phyloP scores from a whole-genome alignment of 2,329 filamentous ascomycete species.

The Aspergillus hiratsukae region DNA sequence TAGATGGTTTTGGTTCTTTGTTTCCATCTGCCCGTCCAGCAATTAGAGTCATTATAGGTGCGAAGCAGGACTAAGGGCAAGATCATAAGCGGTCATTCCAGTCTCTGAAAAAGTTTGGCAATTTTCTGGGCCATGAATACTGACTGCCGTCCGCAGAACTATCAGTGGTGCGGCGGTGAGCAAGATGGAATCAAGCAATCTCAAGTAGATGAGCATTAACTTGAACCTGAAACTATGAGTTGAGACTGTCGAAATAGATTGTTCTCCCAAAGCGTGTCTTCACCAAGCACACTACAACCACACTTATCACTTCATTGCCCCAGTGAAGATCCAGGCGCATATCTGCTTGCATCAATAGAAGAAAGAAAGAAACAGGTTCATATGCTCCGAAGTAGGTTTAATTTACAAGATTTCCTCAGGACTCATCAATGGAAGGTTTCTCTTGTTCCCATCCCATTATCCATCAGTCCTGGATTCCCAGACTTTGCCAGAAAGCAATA shows the following conservation, averaged over 20 bases:
- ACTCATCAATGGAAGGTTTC: conserved; percentile 19
- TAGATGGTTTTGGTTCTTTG: neutral
- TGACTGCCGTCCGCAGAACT: too few relatives aligned
- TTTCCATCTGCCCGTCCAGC: neutral
- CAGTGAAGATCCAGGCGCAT: neutral
- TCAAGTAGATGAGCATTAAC: neutral
- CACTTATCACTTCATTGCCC: neutral
- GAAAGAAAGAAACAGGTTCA: conserved; percentile 15
- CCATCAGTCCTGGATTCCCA: conserved; percentile 23
- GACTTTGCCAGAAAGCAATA: conserved; percentile 24
- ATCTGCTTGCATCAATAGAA: neutral
- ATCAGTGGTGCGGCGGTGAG: too few relatives aligned
- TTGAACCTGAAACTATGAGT: neutral
- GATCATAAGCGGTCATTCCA: too few relatives aligned
- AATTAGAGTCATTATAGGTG: neutral
- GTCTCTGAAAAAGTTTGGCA: too few relatives aligned
- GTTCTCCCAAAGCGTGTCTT: neutral
- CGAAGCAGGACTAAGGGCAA: too few relatives aligned
- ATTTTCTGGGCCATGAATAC: too few relatives aligned
- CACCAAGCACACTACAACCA: neutral
- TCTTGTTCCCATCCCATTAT: conserved; percentile 15
- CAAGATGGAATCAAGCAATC: too few relatives aligned
- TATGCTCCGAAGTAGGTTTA: conserved; percentile 24
- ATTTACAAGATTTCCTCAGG: conserved; percentile 26
- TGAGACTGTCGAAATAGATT: neutral